Evolutionary conservation across 257 asterid genomes (phyloP).

Genomic region (Fraxinus americana): DNA sequence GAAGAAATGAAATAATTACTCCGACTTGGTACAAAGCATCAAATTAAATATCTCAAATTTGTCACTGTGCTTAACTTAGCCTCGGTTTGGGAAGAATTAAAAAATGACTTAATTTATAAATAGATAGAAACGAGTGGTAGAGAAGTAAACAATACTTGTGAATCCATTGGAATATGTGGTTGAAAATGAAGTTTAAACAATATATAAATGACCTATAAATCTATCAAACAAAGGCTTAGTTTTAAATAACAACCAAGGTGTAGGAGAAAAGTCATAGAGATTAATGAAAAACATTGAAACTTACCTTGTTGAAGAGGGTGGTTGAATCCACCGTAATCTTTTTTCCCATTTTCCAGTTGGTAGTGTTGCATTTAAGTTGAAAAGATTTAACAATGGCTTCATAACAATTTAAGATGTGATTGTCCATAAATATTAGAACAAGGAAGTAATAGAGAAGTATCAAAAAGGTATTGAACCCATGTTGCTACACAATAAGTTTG

Average conservation of each 20-base stretch:
- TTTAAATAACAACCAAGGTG: background rate
- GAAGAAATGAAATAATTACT: too few species aligned
- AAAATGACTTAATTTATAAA: too few species aligned
- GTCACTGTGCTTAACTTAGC: background rate
- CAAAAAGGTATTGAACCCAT: background rate
- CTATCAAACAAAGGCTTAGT: background rate
- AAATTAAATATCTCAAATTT: background rate
- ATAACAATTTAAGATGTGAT: background rate
- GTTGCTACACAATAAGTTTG: background rate
- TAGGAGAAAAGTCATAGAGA: background rate
- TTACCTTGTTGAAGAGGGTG: conserved; percentile 95
- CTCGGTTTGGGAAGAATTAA: background rate
- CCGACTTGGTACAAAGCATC: background rate
- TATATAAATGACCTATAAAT: too few species aligned
- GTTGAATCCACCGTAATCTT: conserved; percentile 99
- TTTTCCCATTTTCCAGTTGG: conserved; percentile 99
- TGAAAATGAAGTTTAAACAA: too few species aligned
- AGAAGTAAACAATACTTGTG: too few species aligned
- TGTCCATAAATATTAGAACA: background rate
- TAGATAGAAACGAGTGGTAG: too few species aligned
- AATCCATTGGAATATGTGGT: too few species aligned
- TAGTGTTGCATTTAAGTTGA: background rate
- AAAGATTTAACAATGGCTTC: background rate
- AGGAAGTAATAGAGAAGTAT: background rate
- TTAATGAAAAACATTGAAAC: conserved; percentile 4